phyloP scores from a whole-genome alignment of 768 basidiomycete genomes.

The Tulasnella sp. region DNA sequence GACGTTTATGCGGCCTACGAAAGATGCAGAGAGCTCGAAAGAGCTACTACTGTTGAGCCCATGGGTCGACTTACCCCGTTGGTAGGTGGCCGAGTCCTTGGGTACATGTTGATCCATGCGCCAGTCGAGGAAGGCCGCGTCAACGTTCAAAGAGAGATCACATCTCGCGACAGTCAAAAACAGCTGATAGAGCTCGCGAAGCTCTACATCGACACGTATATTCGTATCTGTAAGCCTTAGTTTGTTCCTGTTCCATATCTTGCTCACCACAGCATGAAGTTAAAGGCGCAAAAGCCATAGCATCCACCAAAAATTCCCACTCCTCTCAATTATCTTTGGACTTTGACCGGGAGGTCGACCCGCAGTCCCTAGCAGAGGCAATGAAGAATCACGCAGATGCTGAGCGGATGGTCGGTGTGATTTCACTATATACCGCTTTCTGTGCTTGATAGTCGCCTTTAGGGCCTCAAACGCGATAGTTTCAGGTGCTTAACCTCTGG shows the following conservation, averaged over 20 bases:
- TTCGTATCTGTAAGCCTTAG: background rate
- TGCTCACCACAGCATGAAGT: no score
- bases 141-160: background rate
- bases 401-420: no score
- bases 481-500: slow-evolving; percentile 21
- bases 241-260: background rate
- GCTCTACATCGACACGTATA: background rate
- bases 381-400: slow-evolving; percentile 13
- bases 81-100: no score
- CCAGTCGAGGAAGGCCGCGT: background rate
- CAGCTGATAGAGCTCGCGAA: background rate
- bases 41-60: no score
- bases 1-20: no score
- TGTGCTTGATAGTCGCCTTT: no score
- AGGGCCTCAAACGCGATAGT: slow-evolving; percentile 23
- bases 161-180: background rate
- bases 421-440: no score
- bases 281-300: slow-evolving; percentile 18
- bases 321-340: slow-evolving; percentile 22
- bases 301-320: slow-evolving; percentile 19
- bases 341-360: no score
- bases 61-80: no score
- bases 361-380: slow-evolving; percentile 7
- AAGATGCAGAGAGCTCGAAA: no score
- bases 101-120: no score